Percentiles rank a stretch among this genome's conserved stretches.
Evolutionary conservation across 2,329 filamentous ascomycete species (phyloP).

Genomic region (Aspergillus ochraceoroseus): DNA sequence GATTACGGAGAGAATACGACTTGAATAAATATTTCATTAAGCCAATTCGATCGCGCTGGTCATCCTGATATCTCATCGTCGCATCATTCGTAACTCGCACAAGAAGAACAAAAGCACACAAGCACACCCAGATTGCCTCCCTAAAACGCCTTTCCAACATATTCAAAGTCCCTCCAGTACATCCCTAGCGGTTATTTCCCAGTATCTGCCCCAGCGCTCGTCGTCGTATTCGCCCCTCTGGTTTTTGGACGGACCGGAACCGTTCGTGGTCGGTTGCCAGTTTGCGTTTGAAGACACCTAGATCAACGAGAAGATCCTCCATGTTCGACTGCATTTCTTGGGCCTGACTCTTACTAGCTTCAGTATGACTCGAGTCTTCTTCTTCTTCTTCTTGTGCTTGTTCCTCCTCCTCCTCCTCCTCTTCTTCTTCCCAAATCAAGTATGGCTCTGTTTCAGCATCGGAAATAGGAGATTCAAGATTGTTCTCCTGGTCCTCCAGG

Average conservation of each 20-base stretch:
- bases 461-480: conserved; percentile 26
- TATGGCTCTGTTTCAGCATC: conserved; percentile 33
- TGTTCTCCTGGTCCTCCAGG: conserved; percentile 41
- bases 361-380: too few species aligned
- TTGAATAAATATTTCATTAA: conserved; percentile 8
- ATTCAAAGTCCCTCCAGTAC: conserved; percentile 4
- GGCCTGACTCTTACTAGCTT: conserved; percentile 44
- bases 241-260: conserved; percentile 31
- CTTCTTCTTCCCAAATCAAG: conserved; percentile 48
- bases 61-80: conserved; percentile 14
- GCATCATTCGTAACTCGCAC: conserved; percentile 13
- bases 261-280: conserved; percentile 66
- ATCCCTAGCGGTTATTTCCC: conserved; percentile 25
- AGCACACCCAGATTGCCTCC: conserved; percentile 10
- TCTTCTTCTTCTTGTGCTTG: too few species aligned
- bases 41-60: conserved; percentile 10
- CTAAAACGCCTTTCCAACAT: conserved; percentile 10
- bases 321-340: conserved; percentile 75
- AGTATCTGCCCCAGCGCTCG: conserved; percentile 31
- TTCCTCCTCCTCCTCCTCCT: too few species aligned
- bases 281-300: conserved; percentile 77
- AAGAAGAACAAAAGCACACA: conserved; percentile 9
- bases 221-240: conserved; percentile 26
- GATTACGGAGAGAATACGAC: background rate
- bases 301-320: conserved; percentile 73